A percentile compares a stretch with the other conserved stretches of the same genome.
These are phyloP conservation scores for Histomonas meleagridis DNA, from an alignment of 208 protist species.

Conservation along the genomic window DNA sequence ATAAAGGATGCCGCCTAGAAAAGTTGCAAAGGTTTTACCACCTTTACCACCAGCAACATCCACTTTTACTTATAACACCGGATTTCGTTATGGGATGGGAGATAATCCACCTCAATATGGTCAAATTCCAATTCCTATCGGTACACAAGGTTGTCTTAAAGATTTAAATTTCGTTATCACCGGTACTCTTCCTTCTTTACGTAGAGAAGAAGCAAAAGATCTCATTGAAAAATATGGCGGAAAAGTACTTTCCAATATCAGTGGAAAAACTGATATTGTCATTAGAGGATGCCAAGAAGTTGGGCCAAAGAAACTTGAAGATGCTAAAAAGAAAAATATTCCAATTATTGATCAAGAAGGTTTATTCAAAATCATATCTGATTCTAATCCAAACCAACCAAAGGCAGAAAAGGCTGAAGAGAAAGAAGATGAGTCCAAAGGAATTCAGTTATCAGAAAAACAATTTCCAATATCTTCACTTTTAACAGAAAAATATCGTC, in stretches of 20 bases:
- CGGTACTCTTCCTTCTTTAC: not conserved
- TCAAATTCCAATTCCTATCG: constrained; percentile 26
- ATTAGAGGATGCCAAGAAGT: not conserved
- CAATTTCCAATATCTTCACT: not conserved
- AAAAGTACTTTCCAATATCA: not conserved
- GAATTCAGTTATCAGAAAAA: too few species aligned
- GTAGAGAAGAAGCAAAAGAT: not conserved
- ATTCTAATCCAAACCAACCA: too few species aligned
- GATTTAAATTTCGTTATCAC: not conserved
- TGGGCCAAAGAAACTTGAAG: not conserved
- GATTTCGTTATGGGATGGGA: not conserved
- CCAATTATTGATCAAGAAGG: constrained; percentile 12
- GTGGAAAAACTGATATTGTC: not conserved
- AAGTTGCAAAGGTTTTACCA: too few species aligned
- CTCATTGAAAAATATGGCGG: not conserved
- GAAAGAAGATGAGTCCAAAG: too few species aligned
- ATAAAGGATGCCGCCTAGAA: too few species aligned
- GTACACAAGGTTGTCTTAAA: not conserved
- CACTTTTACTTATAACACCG: not conserved
- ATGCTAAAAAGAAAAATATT: not conserved
- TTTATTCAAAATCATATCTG: too few species aligned
- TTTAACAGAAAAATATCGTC: constrained; percentile 15
- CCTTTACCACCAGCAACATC: not conserved
- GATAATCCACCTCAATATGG: not conserved
- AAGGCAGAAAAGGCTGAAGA: too few species aligned